Evolutionary conservation across 345 rosid genomes (phyloP).

Genomic region (Mercurialis annua): DNA sequence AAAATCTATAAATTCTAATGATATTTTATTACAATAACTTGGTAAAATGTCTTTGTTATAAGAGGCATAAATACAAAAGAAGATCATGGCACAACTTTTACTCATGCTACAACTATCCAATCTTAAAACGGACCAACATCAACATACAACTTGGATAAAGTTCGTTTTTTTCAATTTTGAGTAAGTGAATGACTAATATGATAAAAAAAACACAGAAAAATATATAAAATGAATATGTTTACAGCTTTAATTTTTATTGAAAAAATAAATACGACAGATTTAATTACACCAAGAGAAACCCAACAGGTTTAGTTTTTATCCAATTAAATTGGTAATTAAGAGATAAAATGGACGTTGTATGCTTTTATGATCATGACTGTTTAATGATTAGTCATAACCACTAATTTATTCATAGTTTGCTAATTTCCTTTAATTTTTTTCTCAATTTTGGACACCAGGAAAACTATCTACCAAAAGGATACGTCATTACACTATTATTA

Average conservation of each 20-base stretch:
- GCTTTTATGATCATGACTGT: not conserved
- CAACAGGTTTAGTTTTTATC: not conserved
- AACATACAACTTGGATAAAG: constrained; percentile 11
- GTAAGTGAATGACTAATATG: constrained; percentile 1
- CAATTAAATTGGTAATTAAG: not conserved
- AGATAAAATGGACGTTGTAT: not conserved
- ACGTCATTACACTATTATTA: no score
- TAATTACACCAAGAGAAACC: constrained; percentile 9
- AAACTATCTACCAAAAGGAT: no score
- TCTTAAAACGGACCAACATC: constrained; percentile 11
- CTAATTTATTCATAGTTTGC: not conserved
- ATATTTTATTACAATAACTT: no score
- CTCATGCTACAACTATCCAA: not conserved
- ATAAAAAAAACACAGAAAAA: not conserved
- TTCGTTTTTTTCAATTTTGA: not conserved
- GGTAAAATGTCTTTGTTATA: no score
- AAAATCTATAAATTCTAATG: no score
- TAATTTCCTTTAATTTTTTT: no score
- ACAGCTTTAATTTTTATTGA: not conserved
- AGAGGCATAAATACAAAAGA: not conserved
- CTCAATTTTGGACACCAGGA: no score
- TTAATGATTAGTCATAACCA: not conserved
- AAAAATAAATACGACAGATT: constrained; percentile 7
- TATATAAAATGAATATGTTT: not conserved
- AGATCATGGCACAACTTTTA: not conserved